Evolutionary conservation across 2,329 filamentous ascomycete genomes (phyloP), one percentile per base, ranked within the genome.

Genomic region (Helminthosporium solani): DNA sequence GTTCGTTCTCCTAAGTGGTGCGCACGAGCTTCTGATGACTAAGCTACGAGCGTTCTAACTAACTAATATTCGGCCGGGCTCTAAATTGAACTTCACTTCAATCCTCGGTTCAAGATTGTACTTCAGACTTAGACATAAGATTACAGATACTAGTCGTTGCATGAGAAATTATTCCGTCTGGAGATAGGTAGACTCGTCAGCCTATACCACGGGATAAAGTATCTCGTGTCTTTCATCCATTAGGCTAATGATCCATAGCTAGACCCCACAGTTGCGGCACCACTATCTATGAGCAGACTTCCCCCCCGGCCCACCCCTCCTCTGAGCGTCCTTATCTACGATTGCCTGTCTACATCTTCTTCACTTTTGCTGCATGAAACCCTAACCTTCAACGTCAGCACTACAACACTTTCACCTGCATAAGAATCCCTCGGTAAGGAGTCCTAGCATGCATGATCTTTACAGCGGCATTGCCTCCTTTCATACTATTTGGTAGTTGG

Each of bases 181-280:
- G 12, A 31, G 9, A 4, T 31, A 5, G 7, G 28, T 14, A 31
- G 5, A 21, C 15, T 25, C 38, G 36, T 33, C 27, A 33, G 40
- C 20, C 16, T 30, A 28, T 33, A 30, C 44, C 33, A 52, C 59
- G 61, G 57, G 51, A 57, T 50, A 64, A 63, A 57, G 54, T 44
- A 49, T 49, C 43, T 54, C 42, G 47, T 39, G 56, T 52, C 49
- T 54, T 57, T 44, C 28, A 43, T 49, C 62, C 38, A 67, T 67
- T 68, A 68, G 63, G 57, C 65, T 67, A 67, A 67, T 66, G 55
- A 50, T 20, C 36, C 28, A 31, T n/a, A 25, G n/a, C 36, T 12
- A 27, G n/a, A 40, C 42, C 46, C 46, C 46, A 35, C 46, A 40
- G 19, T 41, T 30, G 36, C 40, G 35, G 44, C 34, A 7, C 7